Percentiles rank a stretch among this genome's conserved stretches.
Conservation (phyloP, 2,329 filamentous ascomycete genomes). For the Claviceps sp. region DNA sequence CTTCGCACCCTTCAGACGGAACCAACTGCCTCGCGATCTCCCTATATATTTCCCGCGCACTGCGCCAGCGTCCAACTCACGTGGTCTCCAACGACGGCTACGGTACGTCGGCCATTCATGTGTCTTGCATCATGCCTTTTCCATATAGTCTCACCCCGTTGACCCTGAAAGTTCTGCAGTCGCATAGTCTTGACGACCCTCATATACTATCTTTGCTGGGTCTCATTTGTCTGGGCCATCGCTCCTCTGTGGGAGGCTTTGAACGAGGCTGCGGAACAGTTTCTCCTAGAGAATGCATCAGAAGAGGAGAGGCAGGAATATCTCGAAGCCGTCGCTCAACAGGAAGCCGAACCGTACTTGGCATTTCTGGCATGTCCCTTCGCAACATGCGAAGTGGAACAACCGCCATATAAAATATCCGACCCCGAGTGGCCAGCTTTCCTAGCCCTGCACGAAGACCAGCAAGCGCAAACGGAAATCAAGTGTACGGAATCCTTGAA, state of each 20-base stretch:
- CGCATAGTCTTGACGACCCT: slow-evolving; percentile 18
- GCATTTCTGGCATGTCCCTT: slow-evolving; percentile 51
- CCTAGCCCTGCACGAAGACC: slow-evolving; percentile 42
- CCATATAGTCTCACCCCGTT: neutral
- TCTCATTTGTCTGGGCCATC: slow-evolving; percentile 31
- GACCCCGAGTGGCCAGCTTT: slow-evolving; percentile 54
- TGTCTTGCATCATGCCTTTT: neutral
- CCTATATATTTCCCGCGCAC: slow-evolving; percentile 21
- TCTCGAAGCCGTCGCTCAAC: slow-evolving; percentile 27
- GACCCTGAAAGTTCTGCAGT: slow-evolving; percentile 7
- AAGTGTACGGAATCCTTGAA: slow-evolving; percentile 23
- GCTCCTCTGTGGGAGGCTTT: slow-evolving; percentile 25
- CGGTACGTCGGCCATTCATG: slow-evolving; percentile 1
- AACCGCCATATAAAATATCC: slow-evolving; percentile 36
- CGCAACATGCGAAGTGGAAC: slow-evolving; percentile 34
- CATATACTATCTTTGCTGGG: slow-evolving; percentile 24
- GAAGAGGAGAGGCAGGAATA: slow-evolving; percentile 30
- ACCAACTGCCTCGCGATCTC: slow-evolving; percentile 9
- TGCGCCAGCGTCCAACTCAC: neutral
- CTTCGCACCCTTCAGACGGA: slow-evolving; percentile 9
- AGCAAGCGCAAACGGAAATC: slow-evolving; percentile 31
- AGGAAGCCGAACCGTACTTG: slow-evolving; percentile 27
- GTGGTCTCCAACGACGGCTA: slow-evolving; percentile 4
- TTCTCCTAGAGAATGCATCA: slow-evolving; percentile 19
- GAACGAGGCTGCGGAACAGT: too few species aligned